These are phyloP conservation scores for Ophiocordyceps camponoti-leonardi DNA, from an alignment of 2,329 filamentous ascomycete species.

Conservation along the genomic window DNA sequence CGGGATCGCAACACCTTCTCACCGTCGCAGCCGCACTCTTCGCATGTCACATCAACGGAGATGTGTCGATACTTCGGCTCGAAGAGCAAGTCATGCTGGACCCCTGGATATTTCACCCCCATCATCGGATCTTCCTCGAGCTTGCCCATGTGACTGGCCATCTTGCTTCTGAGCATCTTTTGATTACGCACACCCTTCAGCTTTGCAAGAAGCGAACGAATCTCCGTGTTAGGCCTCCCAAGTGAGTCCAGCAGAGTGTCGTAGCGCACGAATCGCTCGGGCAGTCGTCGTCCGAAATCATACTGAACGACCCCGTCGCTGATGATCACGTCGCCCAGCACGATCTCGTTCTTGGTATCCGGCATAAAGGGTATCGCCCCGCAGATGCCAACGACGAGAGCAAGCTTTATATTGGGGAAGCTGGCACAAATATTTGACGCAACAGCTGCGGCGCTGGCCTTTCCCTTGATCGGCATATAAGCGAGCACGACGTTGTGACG, in stretches of 20 bases:
- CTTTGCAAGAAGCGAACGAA: conserved; percentile 10
- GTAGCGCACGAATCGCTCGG: conserved; percentile 8
- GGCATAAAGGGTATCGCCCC: conserved; percentile 8
- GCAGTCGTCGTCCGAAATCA: conserved; percentile 11
- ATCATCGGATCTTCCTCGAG: background rate
- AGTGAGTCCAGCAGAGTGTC: conserved; percentile 9
- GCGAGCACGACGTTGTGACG: conserved; percentile 11
- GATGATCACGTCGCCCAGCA: conserved; percentile 16
- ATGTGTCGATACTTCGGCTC: background rate
- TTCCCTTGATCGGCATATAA: conserved; percentile 11
- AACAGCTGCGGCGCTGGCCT: conserved; percentile 9
- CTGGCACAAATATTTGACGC: conserved; percentile 13
- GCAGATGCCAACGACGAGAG: conserved; percentile 19
- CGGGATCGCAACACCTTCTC: conserved; percentile 3
- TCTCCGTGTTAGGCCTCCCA: conserved; percentile 9
- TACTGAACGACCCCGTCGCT: conserved; percentile 13
- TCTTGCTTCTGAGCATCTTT: background rate
- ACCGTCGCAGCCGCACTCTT: background rate
- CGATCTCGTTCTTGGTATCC: conserved; percentile 4
- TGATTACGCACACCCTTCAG: conserved; percentile 5
- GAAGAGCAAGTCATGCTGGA: background rate
- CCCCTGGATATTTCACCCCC: background rate
- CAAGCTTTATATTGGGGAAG: conserved; percentile 14
- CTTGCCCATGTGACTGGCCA: background rate
- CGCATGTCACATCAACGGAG: background rate